Base-by-base conservation (phyloP, 495 filamentous ascomycete species). In the Podospora comata region DNA sequence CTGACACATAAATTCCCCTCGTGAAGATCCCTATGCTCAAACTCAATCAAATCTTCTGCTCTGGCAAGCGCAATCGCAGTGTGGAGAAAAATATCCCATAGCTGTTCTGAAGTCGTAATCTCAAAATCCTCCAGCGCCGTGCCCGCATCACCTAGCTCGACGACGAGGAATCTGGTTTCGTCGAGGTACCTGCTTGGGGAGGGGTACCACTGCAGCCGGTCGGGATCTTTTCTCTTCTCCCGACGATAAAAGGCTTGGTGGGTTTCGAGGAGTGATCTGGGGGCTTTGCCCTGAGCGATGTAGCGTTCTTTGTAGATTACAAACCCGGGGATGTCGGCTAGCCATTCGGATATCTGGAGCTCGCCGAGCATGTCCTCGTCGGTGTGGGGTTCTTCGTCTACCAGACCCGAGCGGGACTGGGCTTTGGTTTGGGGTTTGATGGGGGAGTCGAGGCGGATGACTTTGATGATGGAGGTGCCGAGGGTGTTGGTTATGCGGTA, bases 21-120 rank as follows among this genome's bases (percentile, higher is more conserved):
- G 76, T 97, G 93, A 16, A 97, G 82, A 78, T 97, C 93, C 5
- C 93, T 88, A 77, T 97, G 93, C 87, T 97, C 93, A 69, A 97
- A 97, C 67, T 85, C 76, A 26, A 88, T 84, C 64, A 85, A 81
- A 59, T 87, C 85, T 72, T 97, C 93, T 2, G 90, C 92, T 57
- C 90, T 86, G 11, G 89, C 90, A 26, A 97, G 79, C 15, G 92
- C 88, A 70, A 93, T 86, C 2, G 89, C 87, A 19, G 92, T 88
- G 26, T 89, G 88, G 82, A 94, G 88, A 77, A 97, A 93, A 2
- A 97, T 87, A 76, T 97, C 93, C 85, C 92, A 96, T 2, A 92
- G 79, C 66, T 91, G 84, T 71, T 85, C 85, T 0, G 85, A 77
- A 1, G 80, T 83, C 13, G 73, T 71, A 65, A 91, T 66, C 62